Evolutionary conservation across 202 grass and related monocot genomes (phyloP), one percentile per base, ranked within the genome.

Genomic region (Setaria viridis): DNA sequence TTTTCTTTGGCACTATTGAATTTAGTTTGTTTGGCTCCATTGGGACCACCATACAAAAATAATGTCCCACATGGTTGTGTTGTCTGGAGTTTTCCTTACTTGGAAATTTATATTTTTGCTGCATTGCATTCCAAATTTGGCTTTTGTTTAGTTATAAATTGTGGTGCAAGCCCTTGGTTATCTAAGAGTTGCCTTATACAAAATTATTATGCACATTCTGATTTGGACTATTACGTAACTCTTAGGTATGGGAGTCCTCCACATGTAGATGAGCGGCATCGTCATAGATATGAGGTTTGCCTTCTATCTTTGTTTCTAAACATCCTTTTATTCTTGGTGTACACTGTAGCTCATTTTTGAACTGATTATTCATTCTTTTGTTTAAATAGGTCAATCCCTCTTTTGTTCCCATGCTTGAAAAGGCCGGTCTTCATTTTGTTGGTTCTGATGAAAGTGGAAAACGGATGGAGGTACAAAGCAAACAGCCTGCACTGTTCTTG

Each of bases 251-350:
- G 87, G 81, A 85, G 79, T 87, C 67, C 70, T 88, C 32, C 85
- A 65, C 88, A 94, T 90, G 88, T 96, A 74, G 97, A 96, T 91
- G 97, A 99, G 48, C 97, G 97, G 6, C 97, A 99, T 86, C 93
- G 93, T 63, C 97, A 99, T 80, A 96, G 93, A 94, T 99, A 99
- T 0, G 93, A 99, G 97, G 97, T 96, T 88, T 86, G 58, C 11
- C 33, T 43, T 45, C 30, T 79, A 79, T 84, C 10, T 19, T 47
- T 51, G 35, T 74, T 91, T 82, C 4, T 78, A 50, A 82, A 70
- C 11, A 53, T 50, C 74, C 3, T 55, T 15, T 50, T 76, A 35
- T 84, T 45, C 33, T 68, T 55, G 62, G 11, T 60, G 30, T 86
- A 15, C 21, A 56, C 46, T 80, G 33, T 67, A 71, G 21, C 7